Conservation (phyloP, 2,329 filamentous ascomycete genomes). For the Magnaporthales sp. region DNA sequence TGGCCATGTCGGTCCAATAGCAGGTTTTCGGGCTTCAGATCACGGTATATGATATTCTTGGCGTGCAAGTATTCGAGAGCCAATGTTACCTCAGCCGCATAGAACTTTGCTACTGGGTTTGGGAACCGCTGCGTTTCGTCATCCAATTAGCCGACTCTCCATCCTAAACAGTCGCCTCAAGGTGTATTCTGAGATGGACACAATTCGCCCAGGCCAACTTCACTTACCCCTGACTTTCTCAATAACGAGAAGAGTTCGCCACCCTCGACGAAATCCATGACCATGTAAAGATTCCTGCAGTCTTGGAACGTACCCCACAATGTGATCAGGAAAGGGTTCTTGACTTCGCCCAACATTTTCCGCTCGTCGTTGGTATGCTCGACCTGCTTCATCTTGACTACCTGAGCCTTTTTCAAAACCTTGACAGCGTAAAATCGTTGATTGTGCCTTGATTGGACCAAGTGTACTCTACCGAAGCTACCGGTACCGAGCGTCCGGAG, state of each 20-base stretch:
- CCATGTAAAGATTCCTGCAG: slow-evolving; percentile 94
- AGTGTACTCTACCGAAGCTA: slow-evolving; percentile 91
- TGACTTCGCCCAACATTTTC: slow-evolving; percentile 90
- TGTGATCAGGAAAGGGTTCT: slow-evolving; percentile 95
- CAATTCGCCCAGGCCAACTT: neutral
- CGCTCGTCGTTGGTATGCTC: slow-evolving; percentile 99
- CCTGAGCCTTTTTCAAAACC: slow-evolving; percentile 95
- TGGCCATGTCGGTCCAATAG: slow-evolving; percentile 88
- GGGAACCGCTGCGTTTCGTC: slow-evolving; percentile 70
- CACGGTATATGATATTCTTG: slow-evolving; percentile 94
- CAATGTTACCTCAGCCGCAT: slow-evolving; percentile 92
- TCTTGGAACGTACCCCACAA: slow-evolving; percentile 99
- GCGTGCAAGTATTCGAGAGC: slow-evolving; percentile 92
- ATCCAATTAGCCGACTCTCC: slow-evolving; percentile 10
- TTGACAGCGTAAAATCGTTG: slow-evolving; percentile 97
- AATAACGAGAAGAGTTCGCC: slow-evolving; percentile 94
- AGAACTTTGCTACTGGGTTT: slow-evolving; percentile 98
- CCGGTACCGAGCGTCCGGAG: slow-evolving; percentile 90
- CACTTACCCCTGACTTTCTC: slow-evolving; percentile 77
- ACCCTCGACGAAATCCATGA: slow-evolving; percentile 99
- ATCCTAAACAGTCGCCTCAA: neutral
- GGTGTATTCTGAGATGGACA: neutral
- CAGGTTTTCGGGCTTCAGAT: slow-evolving; percentile 92
- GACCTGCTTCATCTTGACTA: slow-evolving; percentile 99
- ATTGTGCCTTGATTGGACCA: slow-evolving; percentile 97